Evolutionary conservation across 116 monocot species (phyloP).

Genomic region (Phalaenopsis hybrid): DNA sequence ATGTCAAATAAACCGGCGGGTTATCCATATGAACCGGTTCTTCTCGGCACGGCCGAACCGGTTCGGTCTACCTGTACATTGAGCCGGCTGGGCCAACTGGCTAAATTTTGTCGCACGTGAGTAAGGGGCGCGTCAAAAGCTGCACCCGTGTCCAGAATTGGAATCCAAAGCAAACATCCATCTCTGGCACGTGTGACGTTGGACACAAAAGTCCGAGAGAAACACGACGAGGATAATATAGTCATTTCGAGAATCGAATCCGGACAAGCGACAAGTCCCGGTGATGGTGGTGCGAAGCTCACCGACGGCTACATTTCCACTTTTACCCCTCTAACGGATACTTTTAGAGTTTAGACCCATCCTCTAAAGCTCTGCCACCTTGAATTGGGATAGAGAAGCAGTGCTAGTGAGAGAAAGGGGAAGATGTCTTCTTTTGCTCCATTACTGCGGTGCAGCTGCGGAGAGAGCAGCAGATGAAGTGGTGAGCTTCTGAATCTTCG

Average conservation of each 20-base stretch:
- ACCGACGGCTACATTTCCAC: neutral
- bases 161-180: slow-evolving; percentile 3
- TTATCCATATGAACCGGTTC: too few relatives aligned
- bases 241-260: neutral
- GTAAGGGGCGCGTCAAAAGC: slow-evolving; percentile 1
- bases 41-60: too few relatives aligned
- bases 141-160: neutral
- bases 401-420: neutral
- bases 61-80: too few relatives aligned
- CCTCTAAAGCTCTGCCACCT: neutral
- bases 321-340: slow-evolving; percentile 8
- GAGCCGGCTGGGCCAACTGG: too few relatives aligned
- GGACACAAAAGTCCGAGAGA: neutral
- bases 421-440: neutral
- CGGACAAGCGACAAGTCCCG: neutral
- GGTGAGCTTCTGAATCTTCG: neutral
- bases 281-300: neutral
- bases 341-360: neutral
- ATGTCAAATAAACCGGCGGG: too few relatives aligned
- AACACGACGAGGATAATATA: neutral
- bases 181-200: neutral
- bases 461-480: neutral
- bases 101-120: neutral
- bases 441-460: neutral
- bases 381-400: neutral